Evolutionary conservation across 2,329 filamentous ascomycete genomes (phyloP), one percentile per base, ranked within the genome.

Genomic region (Sarocladium kiliense): DNA sequence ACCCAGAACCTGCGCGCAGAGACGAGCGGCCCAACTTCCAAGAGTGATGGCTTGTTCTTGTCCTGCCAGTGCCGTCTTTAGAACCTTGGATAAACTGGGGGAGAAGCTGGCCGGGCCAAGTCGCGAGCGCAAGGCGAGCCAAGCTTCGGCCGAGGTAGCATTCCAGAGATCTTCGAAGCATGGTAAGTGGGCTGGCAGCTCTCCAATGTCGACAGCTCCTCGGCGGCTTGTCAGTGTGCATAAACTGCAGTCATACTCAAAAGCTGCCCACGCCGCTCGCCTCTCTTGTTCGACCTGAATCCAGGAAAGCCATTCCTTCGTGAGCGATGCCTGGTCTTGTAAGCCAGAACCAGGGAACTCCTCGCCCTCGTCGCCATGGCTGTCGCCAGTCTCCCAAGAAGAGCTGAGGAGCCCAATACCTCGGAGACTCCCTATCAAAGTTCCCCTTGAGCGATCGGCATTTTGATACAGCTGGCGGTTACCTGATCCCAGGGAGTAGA

Each of bases 181-280:
- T 1, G 66, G 66, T 9, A 69, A 53, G 5, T 56, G 60, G 2
- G 57, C 32, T 1, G 66, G 66, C 19, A 69, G 58, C 57, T 68
- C 63, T 21, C 61, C 62, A 10, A 68, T 55, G 42, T 66, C 64
- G 3, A 69, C 63, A 3, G 62, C 62, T 16, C 63, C 63, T 2
- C 64, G 64, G 1, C 64, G 61, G 36, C 60, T 62, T 1, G 64
- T 68, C 21, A 69, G 57, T 3, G 66, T 66, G 37, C 61, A 65
- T 3, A 67, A 54, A n/a, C 61, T 67, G 57, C 65, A 69, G 56
- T 69, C 66, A 32, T 66, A 67, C 44, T 69, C 66, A 30, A 69
- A 69, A 7, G 64, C 62, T 16, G 66, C 60, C 66, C 66, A 69
- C 1, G 63, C 62, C 6, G 62, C 57, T 12, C 66, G 59, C 25